A percentile compares a stretch with the other conserved stretches of the same genome.
phyloP scores from a whole-genome alignment of 495 filamentous ascomycete species.

The Evernia prunastri region DNA sequence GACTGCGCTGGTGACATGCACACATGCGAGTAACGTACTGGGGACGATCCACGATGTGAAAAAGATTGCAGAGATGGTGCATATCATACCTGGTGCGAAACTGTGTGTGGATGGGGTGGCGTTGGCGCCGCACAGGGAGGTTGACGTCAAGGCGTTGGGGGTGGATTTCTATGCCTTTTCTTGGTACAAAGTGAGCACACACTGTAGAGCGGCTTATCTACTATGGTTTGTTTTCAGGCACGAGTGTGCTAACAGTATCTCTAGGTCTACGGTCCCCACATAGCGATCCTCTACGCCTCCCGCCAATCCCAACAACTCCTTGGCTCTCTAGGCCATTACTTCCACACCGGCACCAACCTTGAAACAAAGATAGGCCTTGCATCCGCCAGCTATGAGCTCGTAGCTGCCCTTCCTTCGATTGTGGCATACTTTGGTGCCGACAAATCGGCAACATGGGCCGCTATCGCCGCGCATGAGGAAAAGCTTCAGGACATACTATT shows the following conservation, averaged over 20 bases:
- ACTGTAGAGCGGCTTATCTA: neutral
- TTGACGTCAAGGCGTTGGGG: constrained; percentile 58
- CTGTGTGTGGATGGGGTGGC: constrained; percentile 59
- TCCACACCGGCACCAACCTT: constrained; percentile 53
- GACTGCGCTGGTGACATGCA: constrained; percentile 61
- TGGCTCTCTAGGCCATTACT: constrained; percentile 56
- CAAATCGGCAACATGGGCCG: constrained; percentile 39
- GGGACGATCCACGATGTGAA: constrained; percentile 61
- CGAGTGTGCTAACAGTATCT: neutral
- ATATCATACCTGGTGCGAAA: constrained; percentile 41
- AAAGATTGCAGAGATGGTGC: constrained; percentile 48
- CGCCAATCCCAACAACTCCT: constrained; percentile 43
- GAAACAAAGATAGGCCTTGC: constrained; percentile 60
- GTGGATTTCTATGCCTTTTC: constrained; percentile 71
- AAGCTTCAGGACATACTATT: constrained; percentile 52
- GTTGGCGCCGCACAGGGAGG: constrained; percentile 59
- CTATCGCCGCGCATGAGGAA: constrained; percentile 53
- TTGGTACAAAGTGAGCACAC: constrained; percentile 58
- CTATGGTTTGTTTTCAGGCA: too few species aligned
- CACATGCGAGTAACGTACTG: constrained; percentile 64
- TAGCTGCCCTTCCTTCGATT: constrained; percentile 51
- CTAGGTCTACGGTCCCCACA: constrained; percentile 62
- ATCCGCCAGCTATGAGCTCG: constrained; percentile 60
- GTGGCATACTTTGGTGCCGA: constrained; percentile 46
- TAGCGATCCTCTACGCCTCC: constrained; percentile 59